Evolutionary conservation across 495 filamentous ascomycete species (phyloP).

Genomic region (Recurvomyces mirabilis): DNA sequence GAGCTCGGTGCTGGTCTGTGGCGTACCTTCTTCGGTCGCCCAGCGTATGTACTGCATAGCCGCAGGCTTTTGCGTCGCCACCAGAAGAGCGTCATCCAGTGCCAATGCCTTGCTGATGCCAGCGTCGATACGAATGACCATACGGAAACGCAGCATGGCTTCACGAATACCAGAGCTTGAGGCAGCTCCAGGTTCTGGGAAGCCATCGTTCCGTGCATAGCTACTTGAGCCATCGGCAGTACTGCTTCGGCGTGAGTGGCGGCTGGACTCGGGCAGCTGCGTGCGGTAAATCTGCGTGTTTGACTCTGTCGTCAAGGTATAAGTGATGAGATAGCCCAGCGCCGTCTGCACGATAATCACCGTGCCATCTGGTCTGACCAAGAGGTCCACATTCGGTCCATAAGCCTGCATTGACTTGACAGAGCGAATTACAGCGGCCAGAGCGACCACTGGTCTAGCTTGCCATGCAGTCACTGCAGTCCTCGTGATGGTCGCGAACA

Average conservation of each 20-base stretch:
- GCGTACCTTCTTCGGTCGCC: conserved; percentile 68
- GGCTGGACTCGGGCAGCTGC: conserved; percentile 1
- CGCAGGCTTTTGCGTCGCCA: conserved; percentile 84
- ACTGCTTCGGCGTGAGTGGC: conserved; percentile 56
- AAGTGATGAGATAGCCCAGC: conserved; percentile 83
- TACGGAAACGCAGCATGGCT: conserved; percentile 80
- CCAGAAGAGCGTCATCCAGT: conserved; percentile 83
- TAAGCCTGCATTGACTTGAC: conserved; percentile 66
- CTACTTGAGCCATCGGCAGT: conserved; percentile 54
- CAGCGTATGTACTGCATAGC: conserved; percentile 95
- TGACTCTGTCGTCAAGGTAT: conserved; percentile 77
- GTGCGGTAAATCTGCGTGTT: conserved; percentile 60
- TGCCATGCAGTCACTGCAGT: conserved; percentile 87
- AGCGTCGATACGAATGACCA: conserved; percentile 97
- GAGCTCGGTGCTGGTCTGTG: conserved; percentile 83
- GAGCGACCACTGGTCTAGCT: conserved; percentile 80
- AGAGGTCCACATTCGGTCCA: conserved; percentile 68
- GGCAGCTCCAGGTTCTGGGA: conserved; percentile 44
- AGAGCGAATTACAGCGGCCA: conserved; percentile 77
- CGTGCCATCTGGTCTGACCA: conserved; percentile 81
- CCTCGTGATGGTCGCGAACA: conserved; percentile 81
- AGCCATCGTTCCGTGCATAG: no score
- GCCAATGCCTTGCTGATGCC: conserved; percentile 82
- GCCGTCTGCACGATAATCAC: conserved; percentile 88
- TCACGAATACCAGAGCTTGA: conserved; percentile 76